Base-by-base conservation (phyloP, 2,329 filamentous ascomycete genomes). In the Fusarium verrucosum region DNA sequence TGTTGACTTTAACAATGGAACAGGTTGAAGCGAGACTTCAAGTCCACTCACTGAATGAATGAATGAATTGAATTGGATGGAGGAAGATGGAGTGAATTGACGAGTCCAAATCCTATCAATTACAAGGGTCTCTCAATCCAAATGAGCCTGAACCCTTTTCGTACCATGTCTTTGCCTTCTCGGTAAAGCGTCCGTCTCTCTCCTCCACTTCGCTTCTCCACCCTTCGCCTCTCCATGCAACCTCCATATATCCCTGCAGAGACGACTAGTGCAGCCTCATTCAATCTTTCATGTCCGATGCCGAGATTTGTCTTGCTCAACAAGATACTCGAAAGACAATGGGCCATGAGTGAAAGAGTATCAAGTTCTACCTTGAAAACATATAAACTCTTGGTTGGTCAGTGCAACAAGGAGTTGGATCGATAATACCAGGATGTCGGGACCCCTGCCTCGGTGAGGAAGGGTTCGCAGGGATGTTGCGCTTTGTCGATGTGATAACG, bases 191-290 rank as follows among this genome's bases (percentile, higher is more conserved):
- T 65, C 64, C 64, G 64, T 52, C 55, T 32, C 55, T 32, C 26
- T 55, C 47, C 47, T 66, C 62, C 62, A 66, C 62, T 66, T 47
- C 37, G 25, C 50, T 62, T 47, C 54, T 64, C 58, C 63, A 60
- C 58, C 42, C 59, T 30, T 61, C 59, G 46, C 51, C 42, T 50
- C 60, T 58, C 45, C 42, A 58, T 58, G 59, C 63, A 63, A 63
- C 50, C 59, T 35, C 45, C 40, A 40, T 49, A 40, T 49, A 51
- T 68, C 64, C 58, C 64, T 66, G 62, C 47, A 44, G 37, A 62
- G 52, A 61, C 47, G 36, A 58, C 60, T 70, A 71, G 66, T 51
- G 66, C 55, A 58, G 64, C 66, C 69, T 70, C 66, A 66, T 66
- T 66, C 57, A 33, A 40, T 40, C 50, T 37, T 20, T 41, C 28